These are phyloP conservation scores for Bacterosira constricta DNA, from an alignment of 108 stramenopile genomes.

Conservation along the genomic window DNA sequence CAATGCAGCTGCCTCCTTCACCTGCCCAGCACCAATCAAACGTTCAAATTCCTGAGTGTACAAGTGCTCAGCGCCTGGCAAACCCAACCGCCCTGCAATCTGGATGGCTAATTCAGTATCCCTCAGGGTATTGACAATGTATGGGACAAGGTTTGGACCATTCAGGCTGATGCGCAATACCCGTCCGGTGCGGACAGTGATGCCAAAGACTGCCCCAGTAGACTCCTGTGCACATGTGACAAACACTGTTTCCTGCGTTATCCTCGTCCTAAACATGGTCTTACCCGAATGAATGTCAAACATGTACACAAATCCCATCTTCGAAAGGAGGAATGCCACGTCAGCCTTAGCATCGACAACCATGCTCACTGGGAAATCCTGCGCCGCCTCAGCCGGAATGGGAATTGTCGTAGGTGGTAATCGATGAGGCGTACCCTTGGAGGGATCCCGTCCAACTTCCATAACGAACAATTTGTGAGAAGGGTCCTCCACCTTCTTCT, in stretches of 20 bases:
- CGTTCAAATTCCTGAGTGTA: conserved; percentile 95
- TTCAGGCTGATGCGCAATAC: conserved; percentile 94
- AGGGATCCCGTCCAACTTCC: conserved; percentile 98
- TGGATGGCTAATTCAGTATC: conserved; percentile 94
- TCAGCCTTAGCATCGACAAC: conserved; percentile 88
- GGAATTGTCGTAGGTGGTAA: conserved; percentile 90
- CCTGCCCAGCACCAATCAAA: conserved; percentile 89
- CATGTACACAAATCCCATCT: conserved; percentile 98
- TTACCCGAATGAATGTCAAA: conserved; percentile 97
- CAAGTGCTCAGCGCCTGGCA: conserved; percentile 97
- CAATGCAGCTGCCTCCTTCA: conserved; percentile 90
- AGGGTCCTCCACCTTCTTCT: conserved; percentile 91
- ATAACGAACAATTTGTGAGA: conserved; percentile 91
- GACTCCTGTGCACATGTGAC: conserved; percentile 84
- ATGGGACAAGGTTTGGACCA: conserved; percentile 91
- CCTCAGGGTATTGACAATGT: conserved; percentile 91
- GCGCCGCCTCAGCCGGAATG: conserved; percentile 92
- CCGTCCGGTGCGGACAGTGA: conserved; percentile 94
- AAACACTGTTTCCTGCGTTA: conserved; percentile 97
- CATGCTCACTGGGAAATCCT: conserved; percentile 97
- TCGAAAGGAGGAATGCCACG: conserved; percentile 95
- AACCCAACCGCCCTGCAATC: conserved; percentile 92
- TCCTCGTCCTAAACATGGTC: conserved; percentile 93
- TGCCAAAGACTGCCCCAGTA: conserved; percentile 90
- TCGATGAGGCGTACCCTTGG: conserved; percentile 91